Evolutionary conservation across 1,284 basidiomycete genomes (phyloP).

Genomic region (Puccinia brachypodii): DNA sequence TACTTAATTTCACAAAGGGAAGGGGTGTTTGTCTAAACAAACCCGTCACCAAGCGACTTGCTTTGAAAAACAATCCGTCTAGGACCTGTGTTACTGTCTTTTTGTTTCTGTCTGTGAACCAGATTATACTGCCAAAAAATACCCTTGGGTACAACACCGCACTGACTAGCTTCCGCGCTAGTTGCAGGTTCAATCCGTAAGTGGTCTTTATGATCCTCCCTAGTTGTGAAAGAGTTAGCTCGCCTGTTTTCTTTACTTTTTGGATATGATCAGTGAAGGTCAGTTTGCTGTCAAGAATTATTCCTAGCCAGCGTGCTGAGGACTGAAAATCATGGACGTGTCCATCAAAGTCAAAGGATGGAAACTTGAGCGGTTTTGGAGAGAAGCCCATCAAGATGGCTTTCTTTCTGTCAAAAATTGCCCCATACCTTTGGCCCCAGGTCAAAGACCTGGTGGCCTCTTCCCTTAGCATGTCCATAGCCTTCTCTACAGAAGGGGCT

Average conservation of each 20-base stretch:
- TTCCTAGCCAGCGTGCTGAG: not conserved
- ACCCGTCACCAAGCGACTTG: not conserved
- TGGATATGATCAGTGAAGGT: not conserved
- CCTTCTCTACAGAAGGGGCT: not conserved
- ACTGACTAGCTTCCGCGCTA: not conserved
- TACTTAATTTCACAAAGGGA: not conserved
- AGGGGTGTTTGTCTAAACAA: not conserved
- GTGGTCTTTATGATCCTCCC: not conserved
- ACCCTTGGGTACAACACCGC: not conserved
- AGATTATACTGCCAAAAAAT: slow-evolving; percentile 29
- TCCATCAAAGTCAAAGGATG: no score
- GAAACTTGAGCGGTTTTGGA: no score
- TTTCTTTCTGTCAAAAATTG: slow-evolving; percentile 28
- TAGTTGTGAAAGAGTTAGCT: not conserved
- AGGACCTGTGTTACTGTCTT: not conserved
- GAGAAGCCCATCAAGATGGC: no score
- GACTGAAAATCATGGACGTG: not conserved
- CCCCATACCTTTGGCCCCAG: slow-evolving; percentile 5
- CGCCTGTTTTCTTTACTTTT: not conserved
- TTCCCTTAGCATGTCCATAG: not conserved
- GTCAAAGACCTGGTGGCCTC: not conserved
- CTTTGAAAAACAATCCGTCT: not conserved
- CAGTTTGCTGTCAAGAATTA: not conserved
- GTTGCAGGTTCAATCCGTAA: not conserved
- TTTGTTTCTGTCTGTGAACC: not conserved